These are phyloP conservation scores for Bondarzewia mesenterica DNA, from an alignment of 1,284 basidiomycete species.

Conservation along the genomic window DNA sequence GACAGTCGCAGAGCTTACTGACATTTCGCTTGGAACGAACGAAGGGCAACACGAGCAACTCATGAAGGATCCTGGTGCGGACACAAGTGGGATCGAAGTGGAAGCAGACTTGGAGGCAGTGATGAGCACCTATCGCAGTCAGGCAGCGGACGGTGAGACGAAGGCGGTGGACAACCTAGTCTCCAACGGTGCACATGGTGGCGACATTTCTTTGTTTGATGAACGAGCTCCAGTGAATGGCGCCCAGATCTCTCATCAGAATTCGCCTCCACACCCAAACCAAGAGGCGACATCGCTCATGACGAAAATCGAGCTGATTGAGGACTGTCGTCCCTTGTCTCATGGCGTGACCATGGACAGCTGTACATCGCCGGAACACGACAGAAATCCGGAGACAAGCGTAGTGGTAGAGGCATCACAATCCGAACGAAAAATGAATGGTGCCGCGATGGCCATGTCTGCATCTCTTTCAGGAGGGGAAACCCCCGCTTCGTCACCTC, in stretches of 20 bases:
- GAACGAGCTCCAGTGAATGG: no score
- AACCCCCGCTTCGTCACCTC: neutral
- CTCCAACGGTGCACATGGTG: neutral
- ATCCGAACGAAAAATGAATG: no score
- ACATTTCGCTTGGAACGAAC: neutral
- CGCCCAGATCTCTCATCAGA: no score
- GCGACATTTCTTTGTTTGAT: neutral
- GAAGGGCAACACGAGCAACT: neutral
- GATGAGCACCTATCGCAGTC: no score
- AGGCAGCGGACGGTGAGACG: neutral
- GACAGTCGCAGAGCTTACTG: neutral
- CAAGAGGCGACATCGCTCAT: constrained; percentile 13
- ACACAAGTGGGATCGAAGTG: no score
- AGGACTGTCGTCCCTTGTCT: constrained; percentile 1
- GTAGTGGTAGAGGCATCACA: no score
- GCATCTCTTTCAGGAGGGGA: neutral
- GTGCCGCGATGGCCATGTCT: no score
- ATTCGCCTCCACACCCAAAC: neutral
- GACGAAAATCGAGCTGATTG: constrained; percentile 25
- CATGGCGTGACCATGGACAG: no score
- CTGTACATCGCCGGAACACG: no score
- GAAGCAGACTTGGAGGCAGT: no score
- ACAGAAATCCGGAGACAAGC: no score
- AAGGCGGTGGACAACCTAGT: neutral
- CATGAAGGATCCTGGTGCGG: no score